phyloP scores from a whole-genome alignment of 2,329 filamentous ascomycete genomes.

The Sporothrix sp. region DNA sequence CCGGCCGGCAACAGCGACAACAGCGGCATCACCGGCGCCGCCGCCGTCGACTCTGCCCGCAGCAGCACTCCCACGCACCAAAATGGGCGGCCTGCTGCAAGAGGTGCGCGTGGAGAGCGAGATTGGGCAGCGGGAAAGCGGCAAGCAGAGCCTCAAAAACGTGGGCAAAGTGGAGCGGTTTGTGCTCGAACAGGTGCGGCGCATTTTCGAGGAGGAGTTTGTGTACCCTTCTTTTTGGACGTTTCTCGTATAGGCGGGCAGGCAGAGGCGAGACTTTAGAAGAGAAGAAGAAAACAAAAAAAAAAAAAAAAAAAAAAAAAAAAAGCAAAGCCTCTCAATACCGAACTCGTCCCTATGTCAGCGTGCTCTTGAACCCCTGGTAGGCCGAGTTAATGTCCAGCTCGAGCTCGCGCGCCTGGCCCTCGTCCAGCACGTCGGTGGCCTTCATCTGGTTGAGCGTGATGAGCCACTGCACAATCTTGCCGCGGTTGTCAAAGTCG shows the following conservation, averaged over 20 bases:
- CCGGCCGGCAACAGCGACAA: constrained; percentile 19
- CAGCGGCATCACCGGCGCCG: constrained; percentile 13
- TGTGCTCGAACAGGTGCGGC: constrained; percentile 87
- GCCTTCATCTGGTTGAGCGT: constrained; percentile 96
- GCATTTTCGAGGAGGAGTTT: constrained; percentile 97
- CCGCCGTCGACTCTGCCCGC: too few relatives aligned
- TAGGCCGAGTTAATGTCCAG: constrained; percentile 93
- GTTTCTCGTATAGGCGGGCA: constrained; percentile 74
- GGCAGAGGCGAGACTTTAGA: too few relatives aligned
- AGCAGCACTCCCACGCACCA: constrained; percentile 14
- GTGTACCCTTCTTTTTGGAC: constrained; percentile 99
- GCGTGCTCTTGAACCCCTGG: constrained; percentile 77
- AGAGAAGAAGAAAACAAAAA: too few relatives aligned
- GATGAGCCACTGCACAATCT: constrained; percentile 98
- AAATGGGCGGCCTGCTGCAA: constrained; percentile 69
- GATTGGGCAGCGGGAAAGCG: constrained; percentile 83
- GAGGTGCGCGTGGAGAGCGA: constrained; percentile 96
- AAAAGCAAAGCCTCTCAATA: not conserved
- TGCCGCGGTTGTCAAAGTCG: constrained; percentile 89
- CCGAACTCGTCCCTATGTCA: constrained; percentile 37
- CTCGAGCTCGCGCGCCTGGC: constrained; percentile 79
- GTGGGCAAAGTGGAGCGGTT: constrained; percentile 98
- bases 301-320: not conserved
- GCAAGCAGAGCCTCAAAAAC: constrained; percentile 94
- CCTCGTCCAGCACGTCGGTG: constrained; percentile 77